These are phyloP conservation scores for Candida fluviatilis DNA, from an alignment of 805 yeast genomes.

Conservation along the genomic window DNA sequence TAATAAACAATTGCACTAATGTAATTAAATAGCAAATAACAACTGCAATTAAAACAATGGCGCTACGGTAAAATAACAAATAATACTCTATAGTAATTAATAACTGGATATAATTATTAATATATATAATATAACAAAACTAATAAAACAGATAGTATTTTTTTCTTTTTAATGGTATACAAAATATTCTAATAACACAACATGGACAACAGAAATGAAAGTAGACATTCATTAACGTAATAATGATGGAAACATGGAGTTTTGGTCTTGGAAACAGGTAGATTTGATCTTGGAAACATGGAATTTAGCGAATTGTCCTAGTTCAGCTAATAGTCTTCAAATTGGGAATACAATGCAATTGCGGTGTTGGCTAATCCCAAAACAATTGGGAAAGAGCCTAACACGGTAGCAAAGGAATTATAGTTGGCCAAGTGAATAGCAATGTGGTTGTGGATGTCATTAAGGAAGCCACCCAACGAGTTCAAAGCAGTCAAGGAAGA, in stretches of 20 bases:
- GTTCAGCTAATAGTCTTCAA: constrained; percentile 34
- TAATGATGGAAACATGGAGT: background rate
- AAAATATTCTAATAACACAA: constrained; percentile 7
- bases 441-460: constrained; percentile 26
- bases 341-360: constrained; percentile 50
- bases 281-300: background rate
- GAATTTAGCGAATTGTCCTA: background rate
- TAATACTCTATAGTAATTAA: no score
- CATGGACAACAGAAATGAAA: constrained; percentile 5
- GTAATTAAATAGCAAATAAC: no score
- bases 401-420: constrained; percentile 30
- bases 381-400: constrained; percentile 46
- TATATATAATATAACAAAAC: background rate
- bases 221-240: background rate
- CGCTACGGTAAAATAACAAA: background rate
- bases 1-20: no score
- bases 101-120: no score
- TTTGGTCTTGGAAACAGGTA: background rate
- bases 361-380: constrained; percentile 43
- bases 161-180: background rate
- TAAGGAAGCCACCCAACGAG: constrained; percentile 20
- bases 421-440: constrained; percentile 34
- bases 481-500: constrained; percentile 25
- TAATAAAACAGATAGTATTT: background rate
- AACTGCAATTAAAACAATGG: no score